Evolutionary conservation across 768 basidiomycete genomes (phyloP).

Genomic region (Phanerochaete sordida): DNA sequence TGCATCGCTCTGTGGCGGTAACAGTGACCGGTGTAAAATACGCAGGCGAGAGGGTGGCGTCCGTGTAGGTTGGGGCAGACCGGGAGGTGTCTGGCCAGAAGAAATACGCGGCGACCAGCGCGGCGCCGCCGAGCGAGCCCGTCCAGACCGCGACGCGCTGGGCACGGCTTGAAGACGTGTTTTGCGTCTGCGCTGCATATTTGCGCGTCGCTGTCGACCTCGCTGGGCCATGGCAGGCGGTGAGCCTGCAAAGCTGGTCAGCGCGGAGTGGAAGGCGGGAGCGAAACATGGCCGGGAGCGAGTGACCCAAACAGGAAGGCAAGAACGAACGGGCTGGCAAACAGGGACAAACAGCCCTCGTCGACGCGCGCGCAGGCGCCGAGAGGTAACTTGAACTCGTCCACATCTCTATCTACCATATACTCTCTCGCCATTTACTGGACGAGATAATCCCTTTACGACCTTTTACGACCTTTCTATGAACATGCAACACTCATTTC

Average conservation of each 20-base stretch:
- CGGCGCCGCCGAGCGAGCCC: conserved; percentile 35
- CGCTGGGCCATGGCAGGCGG: not conserved
- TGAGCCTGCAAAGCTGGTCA: not conserved
- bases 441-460: conserved; percentile 10
- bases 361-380: not conserved
- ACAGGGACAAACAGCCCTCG: conserved; percentile 1
- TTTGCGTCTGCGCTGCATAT: not conserved
- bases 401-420: conserved; percentile 7
- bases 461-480: conserved; percentile 10
- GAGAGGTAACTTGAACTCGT: not conserved
- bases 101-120: conserved; percentile 45
- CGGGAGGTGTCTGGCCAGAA: conserved; percentile 48
- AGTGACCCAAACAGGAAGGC: not conserved
- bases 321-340: not conserved
- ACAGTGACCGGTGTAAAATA: conserved; percentile 59
- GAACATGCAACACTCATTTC: conserved; percentile 19
- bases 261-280: not conserved
- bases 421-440: not conserved
- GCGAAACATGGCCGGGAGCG: not conserved
- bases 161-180: not conserved
- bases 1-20: conserved; percentile 42
- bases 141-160: conserved; percentile 16
- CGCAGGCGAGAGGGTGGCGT: conserved; percentile 26
- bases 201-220: not conserved
- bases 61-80: conserved; percentile 36